Conservation (phyloP, 2,329 filamentous ascomycete genomes). For the Fulvia fulva region DNA sequence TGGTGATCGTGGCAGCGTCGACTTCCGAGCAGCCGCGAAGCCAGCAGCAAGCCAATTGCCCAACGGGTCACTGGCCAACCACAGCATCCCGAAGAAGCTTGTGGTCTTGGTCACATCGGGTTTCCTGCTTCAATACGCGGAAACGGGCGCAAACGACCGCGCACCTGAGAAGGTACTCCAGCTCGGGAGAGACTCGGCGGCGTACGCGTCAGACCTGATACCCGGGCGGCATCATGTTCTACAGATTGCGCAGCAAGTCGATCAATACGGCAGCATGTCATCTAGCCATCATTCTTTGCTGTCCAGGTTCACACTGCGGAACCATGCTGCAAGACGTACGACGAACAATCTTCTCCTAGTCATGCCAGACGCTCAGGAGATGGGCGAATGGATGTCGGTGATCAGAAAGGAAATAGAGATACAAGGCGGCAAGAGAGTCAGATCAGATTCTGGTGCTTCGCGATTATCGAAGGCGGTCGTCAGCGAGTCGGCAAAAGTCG, state of each 20-base stretch:
- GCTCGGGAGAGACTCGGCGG: constrained; percentile 69
- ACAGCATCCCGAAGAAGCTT: constrained; percentile 64
- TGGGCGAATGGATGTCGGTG: constrained; percentile 70
- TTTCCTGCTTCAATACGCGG: constrained; percentile 69
- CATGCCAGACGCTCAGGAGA: constrained; percentile 66
- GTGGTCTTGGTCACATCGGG: constrained; percentile 69
- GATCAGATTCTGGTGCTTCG: constrained; percentile 45
- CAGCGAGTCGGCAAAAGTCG: constrained; percentile 16
- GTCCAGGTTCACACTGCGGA: constrained; percentile 59
- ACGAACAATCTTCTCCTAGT: constrained; percentile 66
- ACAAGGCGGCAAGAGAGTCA: constrained; percentile 62
- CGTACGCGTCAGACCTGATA: constrained; percentile 75
- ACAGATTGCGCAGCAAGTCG: constrained; percentile 65
- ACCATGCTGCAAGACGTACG: constrained; percentile 30
- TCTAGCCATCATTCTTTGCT: constrained; percentile 58
- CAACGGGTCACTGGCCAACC: constrained; percentile 11
- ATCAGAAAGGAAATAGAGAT: constrained; percentile 67
- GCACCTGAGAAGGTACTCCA: constrained; percentile 70
- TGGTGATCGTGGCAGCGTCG: constrained; percentile 12
- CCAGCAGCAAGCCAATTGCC: constrained; percentile 13
- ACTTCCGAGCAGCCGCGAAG: constrained; percentile 14
- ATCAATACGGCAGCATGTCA: constrained; percentile 51
- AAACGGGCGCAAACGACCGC: constrained; percentile 65
- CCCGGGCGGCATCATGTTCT: constrained; percentile 77
- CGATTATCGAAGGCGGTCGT: constrained; percentile 5